Evolutionary conservation across 2,329 filamentous ascomycete species (phyloP), one percentile per base, ranked within the genome.

Genomic region (Aureobasidium sp.): DNA sequence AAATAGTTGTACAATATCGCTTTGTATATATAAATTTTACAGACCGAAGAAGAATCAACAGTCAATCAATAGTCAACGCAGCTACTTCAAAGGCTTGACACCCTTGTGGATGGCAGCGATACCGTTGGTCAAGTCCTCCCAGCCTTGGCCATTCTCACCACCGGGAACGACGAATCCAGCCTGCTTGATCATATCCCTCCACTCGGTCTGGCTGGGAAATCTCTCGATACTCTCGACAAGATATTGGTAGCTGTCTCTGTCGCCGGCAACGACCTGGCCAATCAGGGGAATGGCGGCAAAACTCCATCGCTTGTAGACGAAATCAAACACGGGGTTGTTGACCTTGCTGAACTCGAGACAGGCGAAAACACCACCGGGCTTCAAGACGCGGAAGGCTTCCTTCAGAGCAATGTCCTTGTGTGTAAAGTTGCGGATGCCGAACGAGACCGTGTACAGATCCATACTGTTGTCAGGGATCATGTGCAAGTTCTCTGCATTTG

Each of bases 101-200:
- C 93, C 94, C 79, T 92, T 96, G 72, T 99, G 95, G 65, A 99
- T 95, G 57, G 92, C 92, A 4, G 94, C 94, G 71, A 99, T 91
- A 0, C 94, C 94, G 45, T 89, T 86, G 0, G 90, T 96, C 70
- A 99, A 74, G 73, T 99, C 87, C 78, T 97, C 92, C 75, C 89
- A 99, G 0, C 89, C 65, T 50, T 64, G 62, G 0, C 74, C 74
- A 43, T 65, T 65, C 23, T 58, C 62, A 23, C 62, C 66, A 33
- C 76, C 91, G 1, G 89, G 90, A 45, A 95, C 84, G 64, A 88
- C 78, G 70, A 99, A 99, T 1, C 93, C 93, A 3, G 90, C 93
- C 27, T 86, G 83, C 66, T 82, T 74, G 69, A 95, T 94, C 89
- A 95, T 91, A 35, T 84, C 81, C 65, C 86, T 82, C 70, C 95